Evolutionary conservation across 768 basidiomycete species (phyloP), one percentile per base, ranked within the genome.

Genomic region (Mycena chlorophos): DNA sequence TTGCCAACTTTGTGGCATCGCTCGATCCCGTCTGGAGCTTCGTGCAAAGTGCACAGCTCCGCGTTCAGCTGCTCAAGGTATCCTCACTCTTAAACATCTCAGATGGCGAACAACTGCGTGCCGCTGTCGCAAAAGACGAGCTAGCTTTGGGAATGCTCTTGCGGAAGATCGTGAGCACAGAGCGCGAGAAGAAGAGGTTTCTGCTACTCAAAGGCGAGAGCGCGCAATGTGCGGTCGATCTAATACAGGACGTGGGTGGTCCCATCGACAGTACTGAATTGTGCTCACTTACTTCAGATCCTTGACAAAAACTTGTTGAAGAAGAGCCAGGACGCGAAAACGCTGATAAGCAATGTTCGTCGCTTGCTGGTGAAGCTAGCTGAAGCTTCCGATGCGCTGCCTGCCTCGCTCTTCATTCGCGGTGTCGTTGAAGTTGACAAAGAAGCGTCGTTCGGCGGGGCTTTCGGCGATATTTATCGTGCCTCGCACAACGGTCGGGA

Each of bases 391-490:
- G 64, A 65, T 40, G 62, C 54, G 6, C 50, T 71, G 12, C 69
- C 68, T 3, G 40, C 61, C 13, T 66, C 68, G 37, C 46, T 69
- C 4, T 64, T 63, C 31, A 62, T 71, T 22, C 43, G 46, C 4
- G 69, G 66, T 4, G 63, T 69, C 4, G 52, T 49, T 14, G 54
- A 63, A 2, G 45, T 57, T 6, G 68, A 65, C 2, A 59, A 58
- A 23, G 58, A 68, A 26, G 60, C 68, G 2, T 57, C 61, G 2
- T 65, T 60, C 45, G 64, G 65, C 3, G 71, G 71, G 12, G 63
- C 66, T 0, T 69, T 70, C 47, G 69, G 63, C 13, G 70, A 72
- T 45, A 67, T 72, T 1, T 69, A 65, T 30, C 55, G 64, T 17
- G 67, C 59, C 0, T 57, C 56, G 3, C 64, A 64, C 23, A 10